phyloP scores from a whole-genome alignment of 208 protist genomes.

The Crithidia acanthocephali region DNA sequence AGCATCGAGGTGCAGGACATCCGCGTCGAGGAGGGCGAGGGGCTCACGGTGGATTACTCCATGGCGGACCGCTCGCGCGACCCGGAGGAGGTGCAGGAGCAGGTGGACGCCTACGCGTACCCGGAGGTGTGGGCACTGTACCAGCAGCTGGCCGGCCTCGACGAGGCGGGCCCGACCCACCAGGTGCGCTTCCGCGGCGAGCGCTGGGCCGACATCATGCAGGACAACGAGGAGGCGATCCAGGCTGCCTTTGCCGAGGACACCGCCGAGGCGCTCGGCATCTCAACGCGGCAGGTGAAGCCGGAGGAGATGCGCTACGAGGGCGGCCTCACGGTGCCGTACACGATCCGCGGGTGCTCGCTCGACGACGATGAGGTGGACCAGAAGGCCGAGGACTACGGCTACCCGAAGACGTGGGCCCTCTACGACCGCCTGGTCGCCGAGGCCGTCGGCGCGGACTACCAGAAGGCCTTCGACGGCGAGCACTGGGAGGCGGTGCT shows the following conservation, averaged over 20 bases:
- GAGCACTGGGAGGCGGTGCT: constrained; percentile 57
- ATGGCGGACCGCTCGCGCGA: constrained; percentile 31
- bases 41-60: constrained; percentile 60
- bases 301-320: constrained; percentile 45
- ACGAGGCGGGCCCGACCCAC: constrained; percentile 35
- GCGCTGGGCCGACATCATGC: constrained; percentile 45
- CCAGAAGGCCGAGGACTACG: constrained; percentile 41
- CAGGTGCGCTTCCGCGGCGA: constrained; percentile 53
- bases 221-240: constrained; percentile 35
- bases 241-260: constrained; percentile 43
- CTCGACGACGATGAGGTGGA: constrained; percentile 50
- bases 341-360: constrained; percentile 34
- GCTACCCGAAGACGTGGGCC: constrained; percentile 57
- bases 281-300: constrained; percentile 37
- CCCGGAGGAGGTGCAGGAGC: constrained; percentile 40
- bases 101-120: constrained; percentile 56
- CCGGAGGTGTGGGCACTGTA: constrained; percentile 64
- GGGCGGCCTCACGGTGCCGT: constrained; percentile 52
- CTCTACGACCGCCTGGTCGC: constrained; percentile 55
- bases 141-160: constrained; percentile 38
- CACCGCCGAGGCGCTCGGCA: constrained; percentile 43
- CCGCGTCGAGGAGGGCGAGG: constrained; percentile 40
- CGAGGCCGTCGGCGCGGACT: constrained; percentile 35
- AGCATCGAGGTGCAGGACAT: constrained; percentile 47
- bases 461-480: constrained; percentile 57